Evolutionary conservation across 768 basidiomycete genomes (phyloP), one percentile per base, ranked within the genome.

Genomic region (Kwoniella newhampshirensis): DNA sequence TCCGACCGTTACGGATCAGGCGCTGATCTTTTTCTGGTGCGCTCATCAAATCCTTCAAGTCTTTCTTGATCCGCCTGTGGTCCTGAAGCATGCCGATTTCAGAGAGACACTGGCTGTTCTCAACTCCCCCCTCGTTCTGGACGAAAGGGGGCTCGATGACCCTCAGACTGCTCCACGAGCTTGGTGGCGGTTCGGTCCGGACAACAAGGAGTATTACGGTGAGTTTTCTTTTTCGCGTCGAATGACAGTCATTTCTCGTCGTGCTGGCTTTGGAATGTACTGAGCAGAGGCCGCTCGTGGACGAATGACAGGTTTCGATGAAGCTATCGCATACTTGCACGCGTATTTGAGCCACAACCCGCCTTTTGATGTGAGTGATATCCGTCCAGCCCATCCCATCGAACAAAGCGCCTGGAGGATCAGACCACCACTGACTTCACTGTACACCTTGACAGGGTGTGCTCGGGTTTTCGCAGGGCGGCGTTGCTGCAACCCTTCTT

Each of bases 381-480:
- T 23, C 17, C 21, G 7, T 42, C 21, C 41, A 42, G n/a, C 5
- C 41, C 41, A 32, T 32, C 32, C 32, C 13, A 32, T 13, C 13
- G 32, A 32, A 6, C 32, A 13, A 32, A 6, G 32, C n/a, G 32
- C 32, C 13, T 32, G 32, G n/a, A n/a, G n/a, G n/a, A n/a, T n/a
- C n/a, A n/a, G n/a, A n/a, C n/a, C n/a, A n/a, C n/a, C n/a, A n/a
- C n/a, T n/a, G n/a, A n/a, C n/a, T n/a, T n/a, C n/a, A n/a, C n/a
- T n/a, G n/a, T n/a, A n/a, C n/a, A 32, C 13, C 32, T 32, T 32
- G 32, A 32, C 32, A 70, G 68, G 70, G 70, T 30, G 56, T 71
- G 13, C 63, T 74, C 57, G 73, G 73, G 1, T 74, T 74, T 51
- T 70, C 68, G 13, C 73, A 74, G 59, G 73, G 73, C 20, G 70